Conservation (phyloP, 2,329 filamentous ascomycete genomes). For the Aaosphaeria arxii region DNA sequence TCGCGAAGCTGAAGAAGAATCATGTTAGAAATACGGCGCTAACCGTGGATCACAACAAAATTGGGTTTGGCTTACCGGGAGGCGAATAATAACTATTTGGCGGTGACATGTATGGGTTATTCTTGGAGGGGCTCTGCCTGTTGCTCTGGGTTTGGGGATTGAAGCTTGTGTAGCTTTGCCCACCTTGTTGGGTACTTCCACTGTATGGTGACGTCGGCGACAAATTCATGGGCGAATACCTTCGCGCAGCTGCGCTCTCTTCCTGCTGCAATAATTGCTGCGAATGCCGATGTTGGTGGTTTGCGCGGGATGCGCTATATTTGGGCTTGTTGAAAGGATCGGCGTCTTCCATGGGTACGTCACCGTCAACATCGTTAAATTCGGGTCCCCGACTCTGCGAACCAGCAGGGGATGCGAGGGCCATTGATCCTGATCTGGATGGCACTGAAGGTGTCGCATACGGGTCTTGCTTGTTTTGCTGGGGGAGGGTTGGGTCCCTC, state of each 20-base stretch:
- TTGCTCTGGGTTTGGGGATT: conserved; percentile 47
- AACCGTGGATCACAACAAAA: not conserved
- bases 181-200: conserved; percentile 54
- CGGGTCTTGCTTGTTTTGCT: conserved; percentile 34
- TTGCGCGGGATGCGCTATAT: conserved; percentile 71
- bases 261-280: conserved; percentile 75
- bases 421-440: conserved; percentile 36
- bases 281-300: conserved; percentile 72
- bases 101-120: conserved; percentile 57
- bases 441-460: conserved; percentile 32
- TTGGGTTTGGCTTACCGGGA: conserved; percentile 45
- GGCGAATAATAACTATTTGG: conserved; percentile 59
- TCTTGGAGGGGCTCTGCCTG: conserved; percentile 77
- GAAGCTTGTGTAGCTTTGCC: conserved; percentile 41
- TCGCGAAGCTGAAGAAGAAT: conserved; percentile 34
- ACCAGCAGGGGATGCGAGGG: conserved; percentile 32
- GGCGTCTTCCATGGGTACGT: conserved; percentile 74
- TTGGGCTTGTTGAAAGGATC: conserved; percentile 85
- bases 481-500: conserved; percentile 16
- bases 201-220: conserved; percentile 79
- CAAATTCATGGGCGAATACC: conserved; percentile 96
- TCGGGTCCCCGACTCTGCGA: conserved; percentile 28
- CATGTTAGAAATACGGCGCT: conserved; percentile 16
- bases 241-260: conserved; percentile 78
- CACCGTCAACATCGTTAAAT: conserved; percentile 43